A percentile compares a stretch with the other conserved stretches of the same genome.
These are phyloP conservation scores for Zymoseptoria brevis DNA, from an alignment of 2,329 filamentous ascomycete species.

Conservation along the genomic window DNA sequence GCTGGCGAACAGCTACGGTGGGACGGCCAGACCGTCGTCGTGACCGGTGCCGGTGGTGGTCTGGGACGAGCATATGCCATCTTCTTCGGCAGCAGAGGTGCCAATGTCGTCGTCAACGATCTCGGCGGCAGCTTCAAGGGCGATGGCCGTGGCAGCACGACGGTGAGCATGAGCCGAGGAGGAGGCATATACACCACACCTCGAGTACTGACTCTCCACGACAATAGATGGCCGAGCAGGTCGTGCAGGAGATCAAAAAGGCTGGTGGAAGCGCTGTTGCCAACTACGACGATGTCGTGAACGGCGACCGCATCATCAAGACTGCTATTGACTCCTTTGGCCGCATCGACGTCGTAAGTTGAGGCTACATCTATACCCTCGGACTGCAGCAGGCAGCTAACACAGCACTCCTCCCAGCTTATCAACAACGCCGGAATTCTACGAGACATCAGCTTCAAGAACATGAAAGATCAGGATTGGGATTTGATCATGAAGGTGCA, in stretches of 20 bases:
- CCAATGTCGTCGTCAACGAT: conserved; percentile 94
- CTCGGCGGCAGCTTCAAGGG: conserved; percentile 89
- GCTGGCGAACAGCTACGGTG: conserved; percentile 62
- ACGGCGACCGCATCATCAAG: conserved; percentile 90
- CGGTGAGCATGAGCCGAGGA: conserved; percentile 2
- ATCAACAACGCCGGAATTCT: conserved; percentile 98
- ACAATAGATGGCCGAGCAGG: conserved; percentile 68
- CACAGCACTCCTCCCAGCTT: conserved; percentile 38
- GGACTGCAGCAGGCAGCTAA: background rate
- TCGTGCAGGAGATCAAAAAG: conserved; percentile 74
- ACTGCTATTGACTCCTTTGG: conserved; percentile 74
- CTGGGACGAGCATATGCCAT: conserved; percentile 73
- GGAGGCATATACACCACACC: background rate
- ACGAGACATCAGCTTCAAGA: conserved; percentile 94
- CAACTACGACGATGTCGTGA: conserved; percentile 93
- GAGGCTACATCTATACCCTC: background rate
- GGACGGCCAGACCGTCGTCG: conserved; percentile 81
- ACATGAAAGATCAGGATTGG: conserved; percentile 96
- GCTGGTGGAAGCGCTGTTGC: conserved; percentile 92
- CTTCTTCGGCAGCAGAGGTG: conserved; percentile 87
- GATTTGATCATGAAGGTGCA: conserved; percentile 90
- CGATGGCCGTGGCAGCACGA: conserved; percentile 75
- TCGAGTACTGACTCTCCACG: conserved; percentile 5
- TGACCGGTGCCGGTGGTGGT: conserved; percentile 78
- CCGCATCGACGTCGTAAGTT: conserved; percentile 63